Evolutionary conservation across 495 filamentous ascomycete species (phyloP).

Genomic region (Pseudotulostoma volvatum): DNA sequence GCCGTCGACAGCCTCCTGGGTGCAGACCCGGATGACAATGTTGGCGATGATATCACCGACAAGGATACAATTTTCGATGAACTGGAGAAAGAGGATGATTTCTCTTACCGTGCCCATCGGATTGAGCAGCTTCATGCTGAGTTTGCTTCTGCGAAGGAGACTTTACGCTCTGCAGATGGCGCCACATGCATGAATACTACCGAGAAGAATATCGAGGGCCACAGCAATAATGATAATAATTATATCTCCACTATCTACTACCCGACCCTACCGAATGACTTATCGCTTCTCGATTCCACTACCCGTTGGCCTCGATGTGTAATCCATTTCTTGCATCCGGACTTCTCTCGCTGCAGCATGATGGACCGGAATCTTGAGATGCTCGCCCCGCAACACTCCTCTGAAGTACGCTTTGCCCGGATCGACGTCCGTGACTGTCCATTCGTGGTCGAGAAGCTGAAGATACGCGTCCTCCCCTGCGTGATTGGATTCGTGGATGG

Average conservation of each 20-base stretch:
- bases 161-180: not conserved
- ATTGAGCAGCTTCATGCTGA: constrained; percentile 57
- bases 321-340: constrained; percentile 61
- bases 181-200: no score
- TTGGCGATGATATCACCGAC: no score
- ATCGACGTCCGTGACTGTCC: constrained; percentile 59
- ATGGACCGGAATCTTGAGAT: constrained; percentile 49
- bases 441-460: constrained; percentile 54
- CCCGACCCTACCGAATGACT: constrained; percentile 45
- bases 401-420: constrained; percentile 40
- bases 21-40: no score
- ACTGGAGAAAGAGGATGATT: constrained; percentile 48
- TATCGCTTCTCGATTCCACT: constrained; percentile 50
- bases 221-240: constrained; percentile 2
- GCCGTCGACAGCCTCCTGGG: no score
- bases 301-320: constrained; percentile 46
- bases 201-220: no score
- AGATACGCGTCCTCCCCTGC: constrained; percentile 55
- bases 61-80: constrained; percentile 57
- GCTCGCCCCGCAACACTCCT: constrained; percentile 44
- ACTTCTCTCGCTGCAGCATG: constrained; percentile 54
- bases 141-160: constrained; percentile 33
- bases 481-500: constrained; percentile 61
- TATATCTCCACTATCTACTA: constrained; percentile 17
- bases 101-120: constrained; percentile 50